phyloP scores from a whole-genome alignment of 805 yeast species.

The Candida maris region DNA sequence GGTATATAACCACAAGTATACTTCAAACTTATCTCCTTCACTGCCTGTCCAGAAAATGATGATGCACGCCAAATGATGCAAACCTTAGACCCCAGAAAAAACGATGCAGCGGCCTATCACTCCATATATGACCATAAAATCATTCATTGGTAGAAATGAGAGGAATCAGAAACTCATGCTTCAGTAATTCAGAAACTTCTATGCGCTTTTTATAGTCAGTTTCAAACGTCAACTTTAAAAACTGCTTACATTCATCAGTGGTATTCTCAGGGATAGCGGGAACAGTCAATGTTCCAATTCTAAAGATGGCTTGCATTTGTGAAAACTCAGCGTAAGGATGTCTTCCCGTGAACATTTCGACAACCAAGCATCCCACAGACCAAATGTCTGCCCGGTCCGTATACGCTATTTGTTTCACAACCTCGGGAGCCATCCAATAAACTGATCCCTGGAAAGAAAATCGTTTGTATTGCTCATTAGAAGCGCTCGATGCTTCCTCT shows the following conservation, averaged over 20 bases:
- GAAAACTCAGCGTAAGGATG: conserved; percentile 95
- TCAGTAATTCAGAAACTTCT: conserved; percentile 62
- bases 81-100: too few relatives aligned
- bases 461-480: conserved; percentile 46
- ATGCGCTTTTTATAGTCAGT: conserved; percentile 73
- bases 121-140: too few relatives aligned
- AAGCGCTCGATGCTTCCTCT: conserved; percentile 20
- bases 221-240: conserved; percentile 65
- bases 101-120: too few relatives aligned
- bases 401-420: conserved; percentile 87
- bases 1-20: too few relatives aligned
- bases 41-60: too few relatives aligned
- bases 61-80: too few relatives aligned
- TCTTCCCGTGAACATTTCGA: conserved; percentile 93
- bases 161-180: conserved; percentile 58
- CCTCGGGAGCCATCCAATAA: conserved; percentile 99
- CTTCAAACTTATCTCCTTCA: too few relatives aligned
- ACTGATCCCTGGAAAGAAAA: conserved; percentile 92
- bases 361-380: conserved; percentile 92
- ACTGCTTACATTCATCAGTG: conserved; percentile 63
- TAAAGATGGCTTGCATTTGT: conserved; percentile 96
- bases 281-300: conserved; percentile 78
- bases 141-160: conserved; percentile 45
- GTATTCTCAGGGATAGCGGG: conserved; percentile 79
- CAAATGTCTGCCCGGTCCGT: conserved; percentile 94